A percentile compares a stretch with the other conserved stretches of the same genome.
Evolutionary conservation across 306 rosid species (phyloP).

Genomic region (Dryas drummondii): DNA sequence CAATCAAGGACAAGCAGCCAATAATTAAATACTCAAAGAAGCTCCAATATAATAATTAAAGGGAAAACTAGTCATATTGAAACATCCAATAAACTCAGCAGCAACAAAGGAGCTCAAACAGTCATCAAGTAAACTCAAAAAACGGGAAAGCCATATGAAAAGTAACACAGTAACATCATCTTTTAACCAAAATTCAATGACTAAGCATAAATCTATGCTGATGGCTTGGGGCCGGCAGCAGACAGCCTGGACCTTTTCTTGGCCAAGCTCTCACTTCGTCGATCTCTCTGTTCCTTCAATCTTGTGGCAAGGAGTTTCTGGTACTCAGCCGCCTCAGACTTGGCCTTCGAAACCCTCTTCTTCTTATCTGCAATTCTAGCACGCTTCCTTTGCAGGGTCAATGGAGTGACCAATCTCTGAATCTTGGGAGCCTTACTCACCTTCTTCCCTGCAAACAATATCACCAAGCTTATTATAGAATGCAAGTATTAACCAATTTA

Average conservation of each 20-base stretch:
- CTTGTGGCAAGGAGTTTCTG: conserved; percentile 60
- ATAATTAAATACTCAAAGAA: background rate
- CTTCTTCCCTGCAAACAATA: conserved; percentile 45
- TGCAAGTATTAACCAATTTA: background rate
- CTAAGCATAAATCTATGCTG: conserved; percentile 30
- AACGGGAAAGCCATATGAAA: background rate
- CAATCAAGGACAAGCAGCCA: background rate
- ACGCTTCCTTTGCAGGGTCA: conserved; percentile 63
- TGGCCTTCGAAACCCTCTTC: conserved; percentile 55
- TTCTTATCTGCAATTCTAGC: conserved; percentile 58
- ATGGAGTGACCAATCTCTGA: conserved; percentile 65
- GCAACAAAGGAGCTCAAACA: conserved; percentile 9
- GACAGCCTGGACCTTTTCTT: conserved; percentile 67
- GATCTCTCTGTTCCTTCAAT: conserved; percentile 67
- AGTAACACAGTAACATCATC: background rate
- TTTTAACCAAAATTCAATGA: conserved; percentile 16
- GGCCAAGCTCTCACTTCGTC: conserved; percentile 62
- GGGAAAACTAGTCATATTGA: background rate
- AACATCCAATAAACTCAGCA: conserved; percentile 18
- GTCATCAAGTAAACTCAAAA: conserved; percentile 7
- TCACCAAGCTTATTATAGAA: background rate
- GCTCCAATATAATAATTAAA: background rate
- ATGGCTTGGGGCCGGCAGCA: conserved; percentile 49
- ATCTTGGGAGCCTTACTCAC: conserved; percentile 64
- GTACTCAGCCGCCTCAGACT: conserved; percentile 58